These are phyloP conservation scores for Aspergillus carlsbadensis DNA, from an alignment of 495 filamentous ascomycete genomes.

Conservation along the genomic window DNA sequence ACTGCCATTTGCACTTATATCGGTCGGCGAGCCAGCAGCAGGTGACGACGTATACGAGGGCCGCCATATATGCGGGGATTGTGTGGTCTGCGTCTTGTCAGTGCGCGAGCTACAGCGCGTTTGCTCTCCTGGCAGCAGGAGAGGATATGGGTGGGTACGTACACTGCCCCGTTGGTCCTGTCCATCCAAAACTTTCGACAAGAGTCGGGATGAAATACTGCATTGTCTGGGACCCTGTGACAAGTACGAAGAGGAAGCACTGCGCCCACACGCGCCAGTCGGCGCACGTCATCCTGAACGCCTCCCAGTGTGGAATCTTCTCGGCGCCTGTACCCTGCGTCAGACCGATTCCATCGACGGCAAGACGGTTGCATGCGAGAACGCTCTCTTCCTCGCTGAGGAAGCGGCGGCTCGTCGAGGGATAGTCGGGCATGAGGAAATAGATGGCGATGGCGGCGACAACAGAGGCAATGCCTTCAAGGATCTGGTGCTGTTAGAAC, in stretches of 20 bases:
- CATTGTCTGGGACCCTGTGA: neutral
- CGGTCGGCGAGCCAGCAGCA: constrained; percentile 2
- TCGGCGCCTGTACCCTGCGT: neutral
- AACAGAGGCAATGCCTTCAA: neutral
- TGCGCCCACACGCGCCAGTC: constrained; percentile 1
- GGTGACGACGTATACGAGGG: neutral
- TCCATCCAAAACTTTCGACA: neutral
- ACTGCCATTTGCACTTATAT: constrained; percentile 1
- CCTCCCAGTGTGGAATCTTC: neutral
- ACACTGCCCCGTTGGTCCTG: neutral
- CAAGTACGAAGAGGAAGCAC: neutral
- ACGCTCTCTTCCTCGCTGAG: neutral
- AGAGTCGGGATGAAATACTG: constrained; percentile 1
- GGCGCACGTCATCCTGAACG: constrained; percentile 1
- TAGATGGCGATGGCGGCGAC: neutral
- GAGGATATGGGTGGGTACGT: neutral
- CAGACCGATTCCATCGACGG: neutral
- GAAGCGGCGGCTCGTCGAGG: neutral
- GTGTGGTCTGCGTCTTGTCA: neutral
- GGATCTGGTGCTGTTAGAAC: no score
- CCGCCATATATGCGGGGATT: neutral
- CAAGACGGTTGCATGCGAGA: neutral
- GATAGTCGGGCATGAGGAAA: constrained; percentile 3
- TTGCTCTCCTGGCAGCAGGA: neutral
- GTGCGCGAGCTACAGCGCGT: neutral